Evolutionary conservation across 805 yeast genomes (phyloP).

Genomic region (Ogataea nitratoaversa): DNA sequence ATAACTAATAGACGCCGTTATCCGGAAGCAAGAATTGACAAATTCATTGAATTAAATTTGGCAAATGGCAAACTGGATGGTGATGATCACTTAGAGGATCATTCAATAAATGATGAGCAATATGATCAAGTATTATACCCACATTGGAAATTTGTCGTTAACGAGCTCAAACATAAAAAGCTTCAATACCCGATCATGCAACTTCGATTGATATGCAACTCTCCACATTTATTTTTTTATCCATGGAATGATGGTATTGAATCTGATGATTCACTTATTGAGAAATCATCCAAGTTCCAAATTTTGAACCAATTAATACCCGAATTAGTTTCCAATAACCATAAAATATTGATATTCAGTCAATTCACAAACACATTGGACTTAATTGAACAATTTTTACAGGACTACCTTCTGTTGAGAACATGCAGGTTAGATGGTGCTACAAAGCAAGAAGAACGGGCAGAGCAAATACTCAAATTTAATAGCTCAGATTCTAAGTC

Average conservation of each 20-base stretch:
- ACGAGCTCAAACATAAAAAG: slow-evolving; percentile 45
- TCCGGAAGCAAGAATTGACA: slow-evolving; percentile 32
- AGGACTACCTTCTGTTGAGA: slow-evolving; percentile 37
- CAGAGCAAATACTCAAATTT: slow-evolving; percentile 56
- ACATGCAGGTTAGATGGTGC: slow-evolving; percentile 75
- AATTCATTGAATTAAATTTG: slow-evolving; percentile 33
- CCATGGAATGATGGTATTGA: slow-evolving; percentile 61
- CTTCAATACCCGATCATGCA: slow-evolving; percentile 78
- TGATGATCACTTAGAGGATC: slow-evolving; percentile 11
- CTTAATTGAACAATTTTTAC: slow-evolving; percentile 69
- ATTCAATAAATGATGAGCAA: no score
- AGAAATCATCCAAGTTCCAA: slow-evolving; percentile 69
- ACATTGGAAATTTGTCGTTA: slow-evolving; percentile 31
- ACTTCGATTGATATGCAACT: slow-evolving; percentile 75
- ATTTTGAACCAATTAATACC: slow-evolving; percentile 61
- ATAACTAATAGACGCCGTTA: slow-evolving; percentile 13
- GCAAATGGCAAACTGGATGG: no score
- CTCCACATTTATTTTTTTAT: slow-evolving; percentile 78
- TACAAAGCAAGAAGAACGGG: slow-evolving; percentile 60
- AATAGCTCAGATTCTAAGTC: slow-evolving; percentile 27
- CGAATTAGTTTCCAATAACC: slow-evolving; percentile 33
- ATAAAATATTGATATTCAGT: slow-evolving; percentile 74
- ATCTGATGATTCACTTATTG: slow-evolving; percentile 36
- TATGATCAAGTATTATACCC: slow-evolving; percentile 8
- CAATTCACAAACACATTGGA: slow-evolving; percentile 87